Evolutionary conservation across 352 stramenopile genomes (phyloP), one percentile per base, ranked within the genome.

Genomic region (Phytophthora quininea): DNA sequence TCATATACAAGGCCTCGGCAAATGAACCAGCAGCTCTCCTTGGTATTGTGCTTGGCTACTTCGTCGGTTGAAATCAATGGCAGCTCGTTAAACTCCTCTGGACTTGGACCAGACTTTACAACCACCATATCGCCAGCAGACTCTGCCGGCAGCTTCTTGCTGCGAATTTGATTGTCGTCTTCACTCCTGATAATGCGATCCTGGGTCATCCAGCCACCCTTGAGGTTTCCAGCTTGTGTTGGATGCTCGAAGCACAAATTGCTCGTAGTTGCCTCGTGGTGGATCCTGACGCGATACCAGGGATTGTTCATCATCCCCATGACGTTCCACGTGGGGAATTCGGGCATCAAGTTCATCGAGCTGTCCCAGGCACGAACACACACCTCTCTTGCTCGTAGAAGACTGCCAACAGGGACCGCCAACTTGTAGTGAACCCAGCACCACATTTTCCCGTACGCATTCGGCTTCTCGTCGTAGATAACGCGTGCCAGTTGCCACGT

Each of bases 301-400:
- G 88, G 84, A 76, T 98, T 98, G 67, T 97, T 97, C 70, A 92
- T 90, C 88, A 98, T 98, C 32, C 96, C 96, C 88, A 98, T 97
- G 31, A 98, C 77, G 69, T 98, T 98, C 96, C 96, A 98, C 15
- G 91, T 98, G 6, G 93, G 84, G 48, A 92, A 74, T 56, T 86
- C 82, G 0, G 96, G 95, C 81, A 98, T 95, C 10, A 76, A 85
- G 67, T 98, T 98, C 74, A 96, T 97, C 3, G 84, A 71, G 56
- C 93, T 82, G 67, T 98, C 93, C 89, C 91, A 98, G 0, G 96
- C 96, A 50, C 94, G 82, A 71, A 90, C 95, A 64, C 77, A 89
- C 45, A 98, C 87, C 69, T 98, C 86, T 65, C 91, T 81, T 53
- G 77, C 79, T 43, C 77, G 75, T 19, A 91, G 73, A 4, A 98